phyloP scores from a whole-genome alignment of 1,139 yeast genomes.

The Zygotorulaspora mrakii region DNA sequence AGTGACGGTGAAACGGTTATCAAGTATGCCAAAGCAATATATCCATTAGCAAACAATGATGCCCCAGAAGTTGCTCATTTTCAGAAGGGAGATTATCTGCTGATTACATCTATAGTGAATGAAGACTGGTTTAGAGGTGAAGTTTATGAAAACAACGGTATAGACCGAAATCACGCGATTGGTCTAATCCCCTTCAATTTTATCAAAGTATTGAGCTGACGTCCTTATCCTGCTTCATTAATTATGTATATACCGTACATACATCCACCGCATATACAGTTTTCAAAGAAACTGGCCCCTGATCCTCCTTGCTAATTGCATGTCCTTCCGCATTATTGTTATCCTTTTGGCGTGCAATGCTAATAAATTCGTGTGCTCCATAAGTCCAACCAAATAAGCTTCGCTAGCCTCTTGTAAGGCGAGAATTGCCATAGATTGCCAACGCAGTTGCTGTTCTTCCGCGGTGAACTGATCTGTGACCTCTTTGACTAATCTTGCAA shows the following conservation, averaged over 20 bases:
- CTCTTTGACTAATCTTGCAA: slow-evolving; percentile 77
- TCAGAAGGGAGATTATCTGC: slow-evolving; percentile 31
- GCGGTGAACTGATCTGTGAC: slow-evolving; percentile 62
- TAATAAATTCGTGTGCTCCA: slow-evolving; percentile 87
- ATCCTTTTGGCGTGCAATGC: slow-evolving; percentile 93
- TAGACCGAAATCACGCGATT: slow-evolving; percentile 21
- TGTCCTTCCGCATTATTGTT: slow-evolving; percentile 90
- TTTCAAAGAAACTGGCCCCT: slow-evolving; percentile 49
- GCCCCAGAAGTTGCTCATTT: slow-evolving; percentile 32
- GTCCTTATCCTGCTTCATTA: no score
- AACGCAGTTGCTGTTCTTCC: slow-evolving; percentile 59
- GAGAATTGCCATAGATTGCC: slow-evolving; percentile 86
- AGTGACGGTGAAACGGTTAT: slow-evolving; percentile 27
- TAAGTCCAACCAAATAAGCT: slow-evolving; percentile 76
- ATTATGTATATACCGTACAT: no score
- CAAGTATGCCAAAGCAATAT: slow-evolving; percentile 33
- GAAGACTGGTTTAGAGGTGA: slow-evolving; percentile 37
- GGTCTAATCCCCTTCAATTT: slow-evolving; percentile 36
- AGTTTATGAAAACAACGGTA: slow-evolving; percentile 30
- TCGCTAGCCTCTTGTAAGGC: slow-evolving; percentile 94
- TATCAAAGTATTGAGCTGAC: slow-evolving; percentile 24
- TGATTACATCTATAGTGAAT: slow-evolving; percentile 32
- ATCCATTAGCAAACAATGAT: slow-evolving; percentile 29
- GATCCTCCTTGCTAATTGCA: slow-evolving; percentile 84
- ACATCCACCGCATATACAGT: slow-evolving; percentile 1